Evolutionary conservation across 495 filamentous ascomycete genomes (phyloP), one percentile per base, ranked within the genome.

Genomic region (Penicillium lividum): DNA sequence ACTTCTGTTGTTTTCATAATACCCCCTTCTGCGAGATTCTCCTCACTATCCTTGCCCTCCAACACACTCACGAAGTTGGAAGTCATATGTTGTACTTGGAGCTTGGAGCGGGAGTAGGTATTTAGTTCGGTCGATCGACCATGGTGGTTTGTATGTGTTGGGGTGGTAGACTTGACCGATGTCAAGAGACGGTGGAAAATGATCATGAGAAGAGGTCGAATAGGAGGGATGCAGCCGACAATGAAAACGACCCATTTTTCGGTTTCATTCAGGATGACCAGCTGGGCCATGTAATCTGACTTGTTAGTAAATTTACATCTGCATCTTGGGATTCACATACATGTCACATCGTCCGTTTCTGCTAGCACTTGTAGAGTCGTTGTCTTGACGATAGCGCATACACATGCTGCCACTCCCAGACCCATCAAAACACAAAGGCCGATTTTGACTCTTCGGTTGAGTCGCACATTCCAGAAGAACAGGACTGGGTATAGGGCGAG

Each of bases 371-470:
- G 46, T 4, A 62, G 25, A 18, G 49, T 45, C 6, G 51, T 62
- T 1, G 56, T 62, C 22, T 62, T 62, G 5, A 54, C 51, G 15
- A 62, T 53, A 13, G 60, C 57, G n/a, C 55, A 62, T 18, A 49
- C 56, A n/a, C 60, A 62, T 1, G 56, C 55, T 15, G 55, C 57
- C 11, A 70, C 65, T 1, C 77, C 77, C 11, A 78, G 58, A 7
- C 77, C 69, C 44, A 80, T 68, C 22, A 78, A 65, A 16, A 58
- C 29, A 36, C 67, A 68, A n/a, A 80, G 66, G 29, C 72, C 73
- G 4, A 78, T 49, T 67, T 79, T 80, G 53, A 77, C 71, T 49
- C 65, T 69, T 2, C 61, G 34, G 11, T 66, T 51, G 40, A 80
- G 63, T 53, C 74, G 68, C 42, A 80, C 56, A 27, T 63, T 64